Evolutionary conservation across 371 early-diverging fungal genomes (phyloP), one percentile per base, ranked within the genome.

Genomic region (Paraphysoderma sedebokerense): DNA sequence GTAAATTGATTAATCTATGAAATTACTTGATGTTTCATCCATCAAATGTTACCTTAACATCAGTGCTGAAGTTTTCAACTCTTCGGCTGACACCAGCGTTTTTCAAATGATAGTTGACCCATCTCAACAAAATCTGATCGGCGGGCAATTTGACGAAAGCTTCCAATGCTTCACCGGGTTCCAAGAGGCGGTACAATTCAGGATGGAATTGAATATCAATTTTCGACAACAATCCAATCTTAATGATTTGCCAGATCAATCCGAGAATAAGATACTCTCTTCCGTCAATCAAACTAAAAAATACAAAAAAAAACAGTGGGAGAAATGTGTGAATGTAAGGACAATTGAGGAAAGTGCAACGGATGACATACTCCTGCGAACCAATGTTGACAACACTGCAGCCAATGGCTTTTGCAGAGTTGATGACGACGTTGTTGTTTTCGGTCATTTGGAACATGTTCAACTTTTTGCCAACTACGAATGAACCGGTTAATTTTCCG

Each of bases 81-180:
- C 79, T 5, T 19, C 24, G 15, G 6, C 22, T 65, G 44, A 87
- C 72, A 37, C 72, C 61, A 29, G 92, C 89, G 49, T 86, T 87
- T 59, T 87, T 88, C 56, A 95, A 61, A 59, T 95, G 95, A 64
- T 91, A 93, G 69, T 95, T 95, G 73, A 92, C 85, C 97, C 97
- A 96, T 51, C 97, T 71, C 53, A 95, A 61, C 58, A 95, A 67
- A 54, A 96, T 92, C 52, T 85, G 86, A 54, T 96, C 97, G 30
- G 88, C 82, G 19, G 92, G 90, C 36, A 91, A 70, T 55, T 86
- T 82, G 37, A 67, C 63, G 59, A 96, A 84, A 39, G 86, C 84
- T 49, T 89, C 91, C 29, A 96, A 65, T 17, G 81, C 81, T 67
- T 96, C 97, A 41, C 79, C 89, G 28, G 82, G 74, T 52, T 92